Percentiles rank a stretch among this genome's conserved stretches.
These are phyloP conservation scores for Coniophora puteana DNA, from an alignment of 1,284 basidiomycete species.

Conservation along the genomic window DNA sequence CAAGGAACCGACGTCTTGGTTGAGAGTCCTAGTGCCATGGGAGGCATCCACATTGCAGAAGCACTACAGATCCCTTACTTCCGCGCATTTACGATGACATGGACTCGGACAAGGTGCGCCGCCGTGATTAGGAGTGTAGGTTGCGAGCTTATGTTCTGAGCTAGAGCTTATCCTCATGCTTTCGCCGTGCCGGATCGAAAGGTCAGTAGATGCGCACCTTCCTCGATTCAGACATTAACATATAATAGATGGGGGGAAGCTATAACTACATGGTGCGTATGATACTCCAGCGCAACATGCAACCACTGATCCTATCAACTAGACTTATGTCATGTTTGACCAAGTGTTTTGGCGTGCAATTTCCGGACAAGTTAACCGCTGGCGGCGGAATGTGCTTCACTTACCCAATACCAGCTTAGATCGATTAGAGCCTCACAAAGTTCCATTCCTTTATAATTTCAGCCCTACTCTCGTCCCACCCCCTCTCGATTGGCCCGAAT, in stretches of 20 bases:
- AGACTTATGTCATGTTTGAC: constrained; percentile 93
- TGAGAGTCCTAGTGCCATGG: constrained; percentile 96
- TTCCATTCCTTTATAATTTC: constrained; percentile 98
- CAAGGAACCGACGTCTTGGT: constrained; percentile 91
- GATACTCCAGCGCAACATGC: constrained; percentile 1
- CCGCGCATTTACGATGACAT: constrained; percentile 87
- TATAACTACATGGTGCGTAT: constrained; percentile 94
- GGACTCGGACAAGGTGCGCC: constrained; percentile 67
- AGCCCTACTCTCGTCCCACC: constrained; percentile 86
- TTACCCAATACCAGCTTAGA: constrained; percentile 84
- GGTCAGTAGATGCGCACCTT: constrained; percentile 33
- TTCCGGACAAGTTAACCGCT: constrained; percentile 91
- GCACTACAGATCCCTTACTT: constrained; percentile 92
- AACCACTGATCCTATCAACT: constrained; percentile 5
- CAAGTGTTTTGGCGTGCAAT: constrained; percentile 98
- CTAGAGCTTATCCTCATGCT: constrained; percentile 92
- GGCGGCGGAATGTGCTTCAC: constrained; percentile 79
- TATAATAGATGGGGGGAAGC: constrained; percentile 80
- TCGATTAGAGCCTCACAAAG: constrained; percentile 93
- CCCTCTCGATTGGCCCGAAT: constrained; percentile 96
- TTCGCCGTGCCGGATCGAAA: constrained; percentile 94
- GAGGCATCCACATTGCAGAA: constrained; percentile 98
- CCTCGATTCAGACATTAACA: constrained; percentile 15
- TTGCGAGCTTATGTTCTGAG: constrained; percentile 8
- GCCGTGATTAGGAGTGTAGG: not conserved